phyloP scores from a whole-genome alignment of 2,329 filamentous ascomycete genomes.

The Cyphellophora attinorum region DNA sequence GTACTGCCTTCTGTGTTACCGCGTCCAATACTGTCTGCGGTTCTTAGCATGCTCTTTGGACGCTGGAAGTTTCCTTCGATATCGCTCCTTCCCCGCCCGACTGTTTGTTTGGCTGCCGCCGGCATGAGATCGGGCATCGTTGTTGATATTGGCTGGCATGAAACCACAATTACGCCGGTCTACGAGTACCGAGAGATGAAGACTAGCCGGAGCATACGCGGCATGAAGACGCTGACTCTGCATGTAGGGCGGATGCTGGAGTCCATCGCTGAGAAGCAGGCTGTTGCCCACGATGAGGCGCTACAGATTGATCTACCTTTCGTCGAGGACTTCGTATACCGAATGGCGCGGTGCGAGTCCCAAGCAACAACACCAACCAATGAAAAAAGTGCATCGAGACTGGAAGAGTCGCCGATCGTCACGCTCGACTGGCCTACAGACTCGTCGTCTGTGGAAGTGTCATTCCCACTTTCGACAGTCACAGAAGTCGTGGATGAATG shows the following conservation, averaged over 20 bases:
- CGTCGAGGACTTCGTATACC: constrained; percentile 18
- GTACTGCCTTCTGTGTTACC: constrained; percentile 70
- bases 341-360: constrained; percentile 2
- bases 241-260: constrained; percentile 46
- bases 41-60: constrained; percentile 69
- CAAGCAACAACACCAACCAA: neutral
- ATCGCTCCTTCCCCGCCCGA: constrained; percentile 67
- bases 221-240: constrained; percentile 61
- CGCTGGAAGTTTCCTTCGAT: constrained; percentile 72
- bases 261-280: constrained; percentile 8
- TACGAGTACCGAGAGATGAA: constrained; percentile 84
- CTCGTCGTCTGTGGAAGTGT: constrained; percentile 15
- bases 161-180: constrained; percentile 74
- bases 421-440: constrained; percentile 16
- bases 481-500: constrained; percentile 65
- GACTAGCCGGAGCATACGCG: constrained; percentile 61
- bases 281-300: constrained; percentile 1
- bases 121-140: constrained; percentile 79
- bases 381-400: neutral
- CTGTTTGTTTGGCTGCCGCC: constrained; percentile 66
- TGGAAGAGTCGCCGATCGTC: constrained; percentile 1
- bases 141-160: constrained; percentile 85
- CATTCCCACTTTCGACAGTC: constrained; percentile 60
- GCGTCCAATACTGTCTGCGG: constrained; percentile 63
- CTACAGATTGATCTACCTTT: constrained; percentile 19